Evolutionary conservation across 1,284 basidiomycete genomes (phyloP), one percentile per base, ranked within the genome.

Genomic region (Takashimella tepidaria): DNA sequence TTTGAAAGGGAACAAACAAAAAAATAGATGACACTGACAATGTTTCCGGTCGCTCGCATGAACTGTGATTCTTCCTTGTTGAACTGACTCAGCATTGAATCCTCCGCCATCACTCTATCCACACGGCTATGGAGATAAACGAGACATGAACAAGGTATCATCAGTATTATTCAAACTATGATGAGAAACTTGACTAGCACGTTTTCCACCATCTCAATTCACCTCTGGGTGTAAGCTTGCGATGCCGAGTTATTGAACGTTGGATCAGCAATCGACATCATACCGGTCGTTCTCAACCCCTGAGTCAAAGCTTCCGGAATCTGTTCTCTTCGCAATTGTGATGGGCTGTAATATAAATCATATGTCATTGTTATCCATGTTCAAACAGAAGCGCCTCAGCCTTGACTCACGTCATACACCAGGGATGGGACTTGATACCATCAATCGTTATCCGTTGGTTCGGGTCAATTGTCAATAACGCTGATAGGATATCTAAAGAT

Each of bases 391-490:
- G 25, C 10, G 8, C 51, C 54, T 26, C 26, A 26, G 13, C 8
- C 12, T 48, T 12, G 26, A 64, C 78, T 53, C 70, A 86, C 88
- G 84, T 82, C 59, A 79, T 81, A 64, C 83, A 84, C 93, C 93
- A 98, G 0, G 84, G 83, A 71, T 95, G 88, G 4, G 76, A 66
- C 55, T 81, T 80, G 16, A 91, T 82, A 37, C 89, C 84, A 1
- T 78, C 65, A 22, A 97, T 80, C 0, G 83, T 87, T 70, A 89
- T 80, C 5, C 95, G 81, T 52, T 82, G 72, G 3, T 76, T 72
- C 0, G 93, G 85, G 59, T 92, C 81, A 13, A 93, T 73, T 3
- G 84, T 82, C 41, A 97, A 77, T 73, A 96, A 82, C 3, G 84
- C 82, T 5, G 81, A 77, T 16, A 95, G 76, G 1, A 93, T 76